Evolutionary conservation across 495 filamentous ascomycete genomes (phyloP).

Genomic region (Penicillium mononematosum): DNA sequence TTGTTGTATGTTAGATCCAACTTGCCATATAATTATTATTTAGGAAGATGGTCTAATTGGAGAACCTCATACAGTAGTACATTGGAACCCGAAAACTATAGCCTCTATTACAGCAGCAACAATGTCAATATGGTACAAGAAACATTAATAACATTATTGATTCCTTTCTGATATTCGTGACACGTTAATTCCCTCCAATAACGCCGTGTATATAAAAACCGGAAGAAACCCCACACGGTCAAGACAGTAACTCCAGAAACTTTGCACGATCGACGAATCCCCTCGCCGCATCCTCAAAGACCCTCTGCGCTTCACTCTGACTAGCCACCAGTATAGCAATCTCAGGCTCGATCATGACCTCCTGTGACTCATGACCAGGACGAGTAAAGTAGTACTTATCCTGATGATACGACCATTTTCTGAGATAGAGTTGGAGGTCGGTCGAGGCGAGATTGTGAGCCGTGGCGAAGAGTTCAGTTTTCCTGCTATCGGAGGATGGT

Average conservation of each 20-base stretch:
- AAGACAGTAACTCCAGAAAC: slow-evolving; percentile 24
- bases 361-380: slow-evolving; percentile 35
- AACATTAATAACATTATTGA: slow-evolving; percentile 1
- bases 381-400: slow-evolving; percentile 45
- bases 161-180: background rate
- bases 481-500: background rate
- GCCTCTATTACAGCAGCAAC: too few species aligned
- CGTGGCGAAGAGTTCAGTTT: slow-evolving; percentile 3
- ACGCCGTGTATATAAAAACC: background rate
- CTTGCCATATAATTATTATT: too few species aligned
- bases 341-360: slow-evolving; percentile 30
- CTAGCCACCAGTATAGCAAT: slow-evolving; percentile 24
- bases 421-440: slow-evolving; percentile 40
- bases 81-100: too few species aligned
- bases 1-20: background rate
- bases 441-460: slow-evolving; percentile 29
- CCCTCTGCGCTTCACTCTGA: slow-evolving; percentile 12
- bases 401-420: slow-evolving; percentile 39
- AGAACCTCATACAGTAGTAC: too few species aligned
- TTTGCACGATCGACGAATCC: slow-evolving; percentile 21
- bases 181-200: background rate
- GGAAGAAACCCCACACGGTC: background rate
- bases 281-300: slow-evolving; percentile 23
- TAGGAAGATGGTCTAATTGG: too few species aligned
- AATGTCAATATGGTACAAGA: background rate